A percentile compares a stretch with the other conserved stretches of the same genome.
phyloP scores from a whole-genome alignment of 2,329 filamentous ascomycete genomes.

The Phialocephala subalpina region DNA sequence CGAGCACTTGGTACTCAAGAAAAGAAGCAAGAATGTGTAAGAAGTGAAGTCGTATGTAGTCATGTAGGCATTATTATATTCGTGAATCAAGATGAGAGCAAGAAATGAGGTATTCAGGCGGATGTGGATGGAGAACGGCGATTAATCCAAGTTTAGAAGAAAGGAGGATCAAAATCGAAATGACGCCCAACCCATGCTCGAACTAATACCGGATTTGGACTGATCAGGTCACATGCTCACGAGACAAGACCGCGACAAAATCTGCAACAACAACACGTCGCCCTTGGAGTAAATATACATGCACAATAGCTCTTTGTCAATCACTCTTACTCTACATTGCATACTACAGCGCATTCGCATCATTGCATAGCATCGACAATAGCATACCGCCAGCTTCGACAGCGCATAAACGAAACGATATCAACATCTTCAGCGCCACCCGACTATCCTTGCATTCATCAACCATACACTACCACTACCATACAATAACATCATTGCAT shows the following conservation, averaged over 20 bases:
- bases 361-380: background rate
- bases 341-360: background rate
- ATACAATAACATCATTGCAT: background rate
- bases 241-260: background rate
- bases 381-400: background rate
- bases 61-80: conserved; percentile 37
- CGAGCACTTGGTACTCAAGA: conserved; percentile 31
- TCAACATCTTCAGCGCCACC: background rate
- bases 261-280: conserved; percentile 5
- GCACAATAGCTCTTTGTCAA: background rate
- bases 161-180: conserved; percentile 8
- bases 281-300: background rate
- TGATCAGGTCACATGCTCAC: background rate
- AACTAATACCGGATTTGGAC: background rate
- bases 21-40: conserved; percentile 32
- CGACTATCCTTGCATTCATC: conserved; percentile 1
- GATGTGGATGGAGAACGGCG: conserved; percentile 14
- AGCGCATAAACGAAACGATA: background rate
- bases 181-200: conserved; percentile 7
- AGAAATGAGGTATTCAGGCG: conserved; percentile 27
- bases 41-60: conserved; percentile 28
- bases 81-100: conserved; percentile 18
- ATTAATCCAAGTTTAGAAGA: background rate
- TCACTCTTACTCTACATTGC: background rate
- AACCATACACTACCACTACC: background rate